A percentile compares a stretch with the other conserved stretches of the same genome.
Evolutionary conservation across 2,329 filamentous ascomycete genomes (phyloP).

Genomic region (Tympanopsis confertula): DNA sequence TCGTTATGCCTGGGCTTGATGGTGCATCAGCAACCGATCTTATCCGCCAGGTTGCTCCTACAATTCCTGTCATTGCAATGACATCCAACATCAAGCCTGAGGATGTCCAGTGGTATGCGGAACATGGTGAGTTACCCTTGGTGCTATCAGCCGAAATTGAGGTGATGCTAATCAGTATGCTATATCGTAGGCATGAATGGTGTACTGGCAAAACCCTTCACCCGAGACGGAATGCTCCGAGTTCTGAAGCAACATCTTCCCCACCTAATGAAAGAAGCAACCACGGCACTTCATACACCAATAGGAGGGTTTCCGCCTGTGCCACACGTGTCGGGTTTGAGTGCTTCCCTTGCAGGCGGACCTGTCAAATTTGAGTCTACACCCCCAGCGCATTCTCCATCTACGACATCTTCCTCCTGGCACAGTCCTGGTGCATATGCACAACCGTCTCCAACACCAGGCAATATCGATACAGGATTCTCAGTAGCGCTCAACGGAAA

Average conservation of each 20-base stretch:
- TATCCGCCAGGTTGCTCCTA: constrained; percentile 74
- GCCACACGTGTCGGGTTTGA: background rate
- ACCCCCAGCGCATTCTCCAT: background rate
- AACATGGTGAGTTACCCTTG: constrained; percentile 4
- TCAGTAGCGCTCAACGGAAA: background rate
- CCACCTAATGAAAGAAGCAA: constrained; percentile 63
- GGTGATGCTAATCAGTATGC: constrained; percentile 4
- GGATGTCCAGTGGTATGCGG: constrained; percentile 82
- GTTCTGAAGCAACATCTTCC: constrained; percentile 81
- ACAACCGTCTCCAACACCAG: background rate
- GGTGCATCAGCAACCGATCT: constrained; percentile 89
- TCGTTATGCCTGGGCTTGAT: constrained; percentile 94
- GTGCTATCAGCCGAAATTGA: background rate
- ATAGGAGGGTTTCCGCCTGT: background rate
- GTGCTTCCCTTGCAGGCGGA: background rate
- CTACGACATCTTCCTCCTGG: background rate
- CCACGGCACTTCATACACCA: background rate
- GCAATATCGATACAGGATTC: background rate
- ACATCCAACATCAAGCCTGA: constrained; percentile 95
- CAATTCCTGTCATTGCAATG: constrained; percentile 90
- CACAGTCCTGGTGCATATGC: background rate
- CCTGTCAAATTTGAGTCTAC: background rate
- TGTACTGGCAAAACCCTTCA: constrained; percentile 93
- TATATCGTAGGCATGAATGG: constrained; percentile 78
- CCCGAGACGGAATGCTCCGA: constrained; percentile 70